Evolutionary conservation across 78 protist species (phyloP).

Genomic region (Bodo saltans): DNA sequence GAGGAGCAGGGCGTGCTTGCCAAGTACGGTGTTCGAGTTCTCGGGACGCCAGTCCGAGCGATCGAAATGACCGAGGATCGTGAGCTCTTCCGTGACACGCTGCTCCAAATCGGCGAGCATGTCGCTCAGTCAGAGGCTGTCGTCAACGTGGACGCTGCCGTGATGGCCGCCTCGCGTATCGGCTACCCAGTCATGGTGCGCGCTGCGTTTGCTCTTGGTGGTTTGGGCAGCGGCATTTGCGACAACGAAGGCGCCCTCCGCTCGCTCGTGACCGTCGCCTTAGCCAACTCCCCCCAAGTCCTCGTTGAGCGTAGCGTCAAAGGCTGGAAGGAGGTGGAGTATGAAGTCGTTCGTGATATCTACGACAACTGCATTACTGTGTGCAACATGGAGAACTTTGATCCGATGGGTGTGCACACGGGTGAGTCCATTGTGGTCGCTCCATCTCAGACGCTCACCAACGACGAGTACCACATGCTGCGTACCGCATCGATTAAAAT

Average conservation of each 20-base stretch:
- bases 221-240: slow-evolving; percentile 92
- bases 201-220: slow-evolving; percentile 93
- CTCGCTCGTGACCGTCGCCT: slow-evolving; percentile 55
- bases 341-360: slow-evolving; percentile 94
- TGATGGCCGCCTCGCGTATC: slow-evolving; percentile 53
- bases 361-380: slow-evolving; percentile 96
- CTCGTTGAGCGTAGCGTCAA: slow-evolving; percentile 84
- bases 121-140: slow-evolving; percentile 69
- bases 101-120: slow-evolving; percentile 74
- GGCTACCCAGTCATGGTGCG: slow-evolving; percentile 90
- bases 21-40: slow-evolving; percentile 66
- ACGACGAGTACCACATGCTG: slow-evolving; percentile 90
- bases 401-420: slow-evolving; percentile 96
- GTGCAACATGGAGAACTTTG: slow-evolving; percentile 98
- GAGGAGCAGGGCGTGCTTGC: slow-evolving; percentile 59
- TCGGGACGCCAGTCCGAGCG: slow-evolving; percentile 84
- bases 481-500: slow-evolving; percentile 77
- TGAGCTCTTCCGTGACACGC: slow-evolving; percentile 76
- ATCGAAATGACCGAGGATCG: slow-evolving; percentile 92
- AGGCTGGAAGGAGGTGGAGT: slow-evolving; percentile 98
- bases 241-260: slow-evolving; percentile 65
- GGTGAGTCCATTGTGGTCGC: slow-evolving; percentile 98
- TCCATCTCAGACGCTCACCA: slow-evolving; percentile 92
- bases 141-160: slow-evolving; percentile 51
- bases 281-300: slow-evolving; percentile 75